phyloP scores from a whole-genome alignment of 2,329 filamentous ascomycete genomes.

The Pseudogymnoascus sp. region DNA sequence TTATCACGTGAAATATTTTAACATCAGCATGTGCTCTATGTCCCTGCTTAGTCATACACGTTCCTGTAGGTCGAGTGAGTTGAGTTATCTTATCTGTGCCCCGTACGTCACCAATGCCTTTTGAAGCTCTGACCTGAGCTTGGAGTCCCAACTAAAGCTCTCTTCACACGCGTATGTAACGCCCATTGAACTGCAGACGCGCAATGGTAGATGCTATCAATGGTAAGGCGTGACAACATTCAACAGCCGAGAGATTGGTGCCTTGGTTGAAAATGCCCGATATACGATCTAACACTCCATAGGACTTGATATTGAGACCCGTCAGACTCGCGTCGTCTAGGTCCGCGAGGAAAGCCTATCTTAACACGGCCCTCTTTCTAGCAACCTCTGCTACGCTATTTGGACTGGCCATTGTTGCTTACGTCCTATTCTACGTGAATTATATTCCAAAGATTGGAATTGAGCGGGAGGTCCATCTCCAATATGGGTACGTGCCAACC shows the following conservation, averaged over 20 bases:
- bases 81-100: not conserved
- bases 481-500: constrained; percentile 47
- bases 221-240: not conserved
- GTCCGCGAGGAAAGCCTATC: constrained; percentile 55
- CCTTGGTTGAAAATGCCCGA: not conserved
- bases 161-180: not conserved
- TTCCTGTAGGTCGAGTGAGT: not conserved
- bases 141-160: not conserved
- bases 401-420: constrained; percentile 51
- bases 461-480: constrained; percentile 54
- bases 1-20: not conserved
- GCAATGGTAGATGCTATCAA: not conserved
- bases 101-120: not conserved
- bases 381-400: constrained; percentile 47
- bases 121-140: constrained; percentile 7
- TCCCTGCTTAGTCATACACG: not conserved
- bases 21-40: not conserved
- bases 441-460: constrained; percentile 62
- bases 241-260: not conserved
- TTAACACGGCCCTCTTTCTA: constrained; percentile 41
- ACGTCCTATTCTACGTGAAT: constrained; percentile 59
- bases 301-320: constrained; percentile 48
- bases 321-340: constrained; percentile 51
- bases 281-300: constrained; percentile 10
- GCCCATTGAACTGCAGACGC: not conserved